Conservation (phyloP, 1,284 basidiomycete genomes). For the Coniferiporia sulphurascens region DNA sequence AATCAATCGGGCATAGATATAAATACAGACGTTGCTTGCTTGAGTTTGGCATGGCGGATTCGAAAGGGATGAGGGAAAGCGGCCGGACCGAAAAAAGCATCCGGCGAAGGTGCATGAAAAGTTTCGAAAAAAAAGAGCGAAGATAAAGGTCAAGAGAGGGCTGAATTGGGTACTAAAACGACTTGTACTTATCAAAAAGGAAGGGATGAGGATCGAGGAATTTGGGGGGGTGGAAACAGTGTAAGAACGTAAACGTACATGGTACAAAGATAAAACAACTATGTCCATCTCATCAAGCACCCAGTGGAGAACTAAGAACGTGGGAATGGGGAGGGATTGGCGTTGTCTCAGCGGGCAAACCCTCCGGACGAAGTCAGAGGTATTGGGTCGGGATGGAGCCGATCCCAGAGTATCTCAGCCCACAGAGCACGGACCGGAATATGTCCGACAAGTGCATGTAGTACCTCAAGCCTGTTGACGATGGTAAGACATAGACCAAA, state of each 20-base stretch:
- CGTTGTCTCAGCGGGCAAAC: neutral
- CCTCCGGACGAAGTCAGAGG: neutral
- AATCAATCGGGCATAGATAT: neutral
- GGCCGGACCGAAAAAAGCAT: neutral
- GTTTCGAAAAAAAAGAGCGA: neutral
- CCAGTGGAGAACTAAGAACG: neutral
- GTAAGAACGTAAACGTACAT: neutral
- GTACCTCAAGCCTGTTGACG: slow-evolving; percentile 67
- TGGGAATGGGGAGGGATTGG: neutral
- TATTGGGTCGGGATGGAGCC: slow-evolving; percentile 37
- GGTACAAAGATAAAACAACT: neutral
- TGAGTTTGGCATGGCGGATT: neutral
- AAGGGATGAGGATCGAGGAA: neutral
- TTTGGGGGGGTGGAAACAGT: neutral
- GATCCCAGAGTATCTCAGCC: slow-evolving; percentile 84
- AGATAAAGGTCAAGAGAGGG: neutral
- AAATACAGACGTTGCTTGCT: neutral
- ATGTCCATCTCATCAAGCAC: neutral
- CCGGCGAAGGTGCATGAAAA: neutral
- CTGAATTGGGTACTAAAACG: neutral
- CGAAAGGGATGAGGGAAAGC: neutral
- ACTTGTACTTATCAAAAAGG: neutral
- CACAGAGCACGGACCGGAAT: slow-evolving; percentile 88
- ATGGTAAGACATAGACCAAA: slow-evolving; percentile 5
- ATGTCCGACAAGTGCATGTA: slow-evolving; percentile 75